Base-by-base conservation (phyloP, 495 filamentous ascomycete genomes). In the Acidiella bohemica region DNA sequence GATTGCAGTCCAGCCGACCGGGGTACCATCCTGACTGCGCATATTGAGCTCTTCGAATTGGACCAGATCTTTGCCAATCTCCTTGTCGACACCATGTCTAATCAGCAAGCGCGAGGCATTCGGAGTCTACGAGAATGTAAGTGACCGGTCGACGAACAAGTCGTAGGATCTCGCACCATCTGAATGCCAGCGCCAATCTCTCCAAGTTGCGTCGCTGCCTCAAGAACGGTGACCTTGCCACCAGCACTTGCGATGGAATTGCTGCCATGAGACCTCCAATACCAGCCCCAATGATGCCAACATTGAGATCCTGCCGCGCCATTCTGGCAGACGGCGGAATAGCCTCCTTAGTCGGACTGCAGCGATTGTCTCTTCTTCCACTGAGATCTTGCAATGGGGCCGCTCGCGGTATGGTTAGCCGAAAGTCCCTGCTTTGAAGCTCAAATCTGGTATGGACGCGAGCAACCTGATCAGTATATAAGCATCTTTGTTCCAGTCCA, bases 1-100 rank as follows among this genome's bases (percentile, higher is more conserved):
- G 23, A 42, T 46, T 18, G 51, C 49, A 14, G 61, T 62, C 36
- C 58, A 53, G 4, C 61, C 60, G 14, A 63, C 44, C 14, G 42
- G 51, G 4, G 58, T 60, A 11, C 62, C 60, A 47, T 64, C 59
- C 50, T 50, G 60, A 20, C 46, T 39, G 11, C 61, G 48, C 54
- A 66, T 55, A 32, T 64, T 66, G 31, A 66, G 31, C 32, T 66
- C 62, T 26, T 55, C 45, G 35, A 61, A 51, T 21, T 55, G 51
- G 2, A 63, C 59, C 9, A 66, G 41, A 39, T 64, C 51, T 7
- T 55, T 44, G 25, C 61, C 60, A 42, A 64, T 57, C 3, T 53
- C 47, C 27, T 62, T 53, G 29, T 53, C 49, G 23, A 63, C 53
- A 24, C 59, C 59, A 50, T 59, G 60, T 8, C 44, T 35, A 12